These are phyloP conservation scores for Trichoderma parareesei DNA, from an alignment of 495 filamentous ascomycete genomes.

Conservation along the genomic window DNA sequence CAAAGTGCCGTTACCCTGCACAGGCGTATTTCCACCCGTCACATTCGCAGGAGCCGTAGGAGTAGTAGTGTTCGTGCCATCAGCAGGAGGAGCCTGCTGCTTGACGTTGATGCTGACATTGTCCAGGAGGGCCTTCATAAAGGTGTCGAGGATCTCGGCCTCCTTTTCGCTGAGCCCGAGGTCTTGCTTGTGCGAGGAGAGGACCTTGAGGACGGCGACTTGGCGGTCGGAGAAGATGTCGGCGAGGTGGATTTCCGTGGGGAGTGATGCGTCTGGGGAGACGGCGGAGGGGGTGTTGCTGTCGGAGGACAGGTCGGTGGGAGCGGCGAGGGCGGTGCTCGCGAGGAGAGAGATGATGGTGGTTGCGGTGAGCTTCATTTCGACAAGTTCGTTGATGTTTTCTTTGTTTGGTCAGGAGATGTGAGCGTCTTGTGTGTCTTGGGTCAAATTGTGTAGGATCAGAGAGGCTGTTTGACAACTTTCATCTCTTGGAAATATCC, in stretches of 20 bases:
- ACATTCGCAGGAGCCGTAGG: not conserved
- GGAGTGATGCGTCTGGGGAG: not conserved
- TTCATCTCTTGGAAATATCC: not conserved
- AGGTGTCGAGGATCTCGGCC: not conserved
- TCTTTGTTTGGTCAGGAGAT: not conserved
- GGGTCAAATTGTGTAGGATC: not conserved
- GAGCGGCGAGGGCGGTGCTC: not conserved
- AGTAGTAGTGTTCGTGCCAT: not conserved
- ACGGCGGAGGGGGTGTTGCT: not conserved
- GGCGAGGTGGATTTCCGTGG: not conserved
- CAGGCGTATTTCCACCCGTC: not conserved
- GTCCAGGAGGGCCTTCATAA: not conserved
- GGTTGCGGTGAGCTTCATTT: not conserved
- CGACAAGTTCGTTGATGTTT: not conserved
- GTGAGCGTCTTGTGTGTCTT: not conserved
- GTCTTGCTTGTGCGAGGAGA: not conserved
- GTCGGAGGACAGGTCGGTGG: not conserved
- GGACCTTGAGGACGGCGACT: not conserved
- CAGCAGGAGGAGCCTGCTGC: not conserved
- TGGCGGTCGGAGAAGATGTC: not conserved
- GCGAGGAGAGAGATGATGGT: conserved; percentile 1
- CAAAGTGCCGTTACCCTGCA: too few species aligned
- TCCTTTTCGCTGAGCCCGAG: not conserved
- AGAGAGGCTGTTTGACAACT: not conserved
- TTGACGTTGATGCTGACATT: not conserved